phyloP scores from a whole-genome alignment of 2,329 filamentous ascomycete species.

The Curvularia lunata region DNA sequence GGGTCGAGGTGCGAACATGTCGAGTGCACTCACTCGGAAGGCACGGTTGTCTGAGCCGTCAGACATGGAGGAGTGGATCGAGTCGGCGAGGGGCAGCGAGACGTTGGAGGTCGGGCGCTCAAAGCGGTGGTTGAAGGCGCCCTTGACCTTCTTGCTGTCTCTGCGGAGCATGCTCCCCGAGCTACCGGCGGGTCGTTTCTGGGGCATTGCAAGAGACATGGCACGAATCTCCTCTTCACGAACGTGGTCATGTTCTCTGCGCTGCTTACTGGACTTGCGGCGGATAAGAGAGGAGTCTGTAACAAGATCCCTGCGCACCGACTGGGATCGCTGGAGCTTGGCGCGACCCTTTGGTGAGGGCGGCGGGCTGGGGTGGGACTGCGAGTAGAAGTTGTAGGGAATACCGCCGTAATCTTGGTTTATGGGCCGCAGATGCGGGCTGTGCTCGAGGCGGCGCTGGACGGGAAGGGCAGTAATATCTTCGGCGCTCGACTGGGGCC shows the following conservation, averaged over 20 bases:
- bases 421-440: constrained; percentile 57
- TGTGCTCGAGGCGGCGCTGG: constrained; percentile 50
- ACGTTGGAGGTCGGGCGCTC: constrained; percentile 72
- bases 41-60: constrained; percentile 75
- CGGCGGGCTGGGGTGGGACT: constrained; percentile 45
- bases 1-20: constrained; percentile 83
- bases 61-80: constrained; percentile 77
- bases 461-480: constrained; percentile 57
- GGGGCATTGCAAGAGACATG: constrained; percentile 74
- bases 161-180: constrained; percentile 66
- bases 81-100: constrained; percentile 75
- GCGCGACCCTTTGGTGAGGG: constrained; percentile 50
- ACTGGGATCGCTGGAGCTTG: constrained; percentile 56
- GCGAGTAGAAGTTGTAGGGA: constrained; percentile 54
- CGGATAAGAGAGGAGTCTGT: constrained; percentile 64
- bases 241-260: constrained; percentile 68
- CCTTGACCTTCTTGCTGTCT: constrained; percentile 71
- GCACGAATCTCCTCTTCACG: constrained; percentile 88
- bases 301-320: constrained; percentile 64
- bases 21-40: constrained; percentile 80
- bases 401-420: constrained; percentile 51
- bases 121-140: constrained; percentile 61
- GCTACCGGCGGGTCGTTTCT: constrained; percentile 66
- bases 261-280: constrained; percentile 75
- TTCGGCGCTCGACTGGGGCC: constrained; percentile 47